Conservation (phyloP, 768 basidiomycete genomes). For the Calocybe indica region DNA sequence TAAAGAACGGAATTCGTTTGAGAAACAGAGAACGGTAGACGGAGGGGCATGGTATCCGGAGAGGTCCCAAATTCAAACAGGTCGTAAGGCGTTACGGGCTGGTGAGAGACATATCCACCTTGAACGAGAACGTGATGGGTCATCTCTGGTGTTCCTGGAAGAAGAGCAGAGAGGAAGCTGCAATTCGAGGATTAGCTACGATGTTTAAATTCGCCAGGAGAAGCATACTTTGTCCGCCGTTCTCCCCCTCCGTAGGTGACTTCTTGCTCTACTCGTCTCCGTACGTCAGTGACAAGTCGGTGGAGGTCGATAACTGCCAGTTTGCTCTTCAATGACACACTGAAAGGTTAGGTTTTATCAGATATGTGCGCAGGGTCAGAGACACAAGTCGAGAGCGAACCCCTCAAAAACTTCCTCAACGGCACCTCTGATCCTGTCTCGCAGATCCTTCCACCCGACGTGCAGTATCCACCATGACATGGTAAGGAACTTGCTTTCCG, state of each 20-base stretch:
- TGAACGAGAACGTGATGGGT: slow-evolving; percentile 64
- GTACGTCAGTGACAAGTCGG: slow-evolving; percentile 63
- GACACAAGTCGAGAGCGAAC: slow-evolving; percentile 36
- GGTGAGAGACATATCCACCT: slow-evolving; percentile 44
- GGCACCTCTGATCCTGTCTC: slow-evolving; percentile 61
- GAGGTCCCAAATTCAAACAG: slow-evolving; percentile 14
- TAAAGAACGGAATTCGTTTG: background rate
- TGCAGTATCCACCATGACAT: slow-evolving; percentile 92
- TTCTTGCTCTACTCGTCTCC: slow-evolving; percentile 72
- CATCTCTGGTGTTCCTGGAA: slow-evolving; percentile 69
- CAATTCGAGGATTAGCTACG: background rate
- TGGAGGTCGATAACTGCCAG: slow-evolving; percentile 67
- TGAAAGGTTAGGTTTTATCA: slow-evolving; percentile 19
- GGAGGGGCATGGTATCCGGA: slow-evolving; percentile 1
- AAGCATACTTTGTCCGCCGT: slow-evolving; percentile 46
- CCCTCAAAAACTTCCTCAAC: slow-evolving; percentile 83
- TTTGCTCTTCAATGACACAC: slow-evolving; percentile 79
- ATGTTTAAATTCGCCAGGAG: background rate
- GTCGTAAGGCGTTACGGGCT: slow-evolving; percentile 20
- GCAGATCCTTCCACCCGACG: slow-evolving; percentile 86
- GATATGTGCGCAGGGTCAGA: background rate
- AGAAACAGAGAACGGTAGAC: slow-evolving; percentile 3
- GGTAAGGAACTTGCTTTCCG: slow-evolving; percentile 76
- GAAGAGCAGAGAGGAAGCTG: slow-evolving; percentile 69
- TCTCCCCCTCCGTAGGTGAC: slow-evolving; percentile 55